phyloP scores from a whole-genome alignment of 495 filamentous ascomycete genomes.

The Rhizodiscina lignyota region DNA sequence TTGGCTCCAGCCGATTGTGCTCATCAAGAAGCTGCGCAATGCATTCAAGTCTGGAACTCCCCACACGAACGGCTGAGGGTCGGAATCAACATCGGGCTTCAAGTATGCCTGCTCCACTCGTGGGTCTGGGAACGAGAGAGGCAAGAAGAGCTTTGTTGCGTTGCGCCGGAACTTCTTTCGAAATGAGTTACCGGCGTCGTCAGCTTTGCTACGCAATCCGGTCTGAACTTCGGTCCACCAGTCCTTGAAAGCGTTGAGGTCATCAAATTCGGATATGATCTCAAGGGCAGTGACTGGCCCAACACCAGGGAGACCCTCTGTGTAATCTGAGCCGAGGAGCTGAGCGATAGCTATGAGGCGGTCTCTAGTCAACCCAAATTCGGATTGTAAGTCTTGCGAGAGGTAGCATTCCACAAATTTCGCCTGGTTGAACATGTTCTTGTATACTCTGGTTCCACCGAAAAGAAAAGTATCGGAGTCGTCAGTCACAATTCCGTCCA shows the following conservation, averaged over 20 bases:
- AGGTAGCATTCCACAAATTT: constrained; percentile 97
- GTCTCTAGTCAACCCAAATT: constrained; percentile 64
- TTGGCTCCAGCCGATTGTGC: constrained; percentile 81
- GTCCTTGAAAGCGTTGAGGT: constrained; percentile 51
- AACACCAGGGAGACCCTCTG: constrained; percentile 74
- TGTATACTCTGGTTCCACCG: constrained; percentile 89
- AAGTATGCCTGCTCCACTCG: constrained; percentile 71
- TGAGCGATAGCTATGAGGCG: constrained; percentile 81
- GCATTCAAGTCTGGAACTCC: constrained; percentile 85
- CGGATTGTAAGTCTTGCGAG: constrained; percentile 68
- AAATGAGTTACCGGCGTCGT: constrained; percentile 41
- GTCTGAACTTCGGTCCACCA: constrained; percentile 77
- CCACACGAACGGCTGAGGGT: constrained; percentile 74
- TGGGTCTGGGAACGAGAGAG: constrained; percentile 55
- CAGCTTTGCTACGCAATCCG: constrained; percentile 30
- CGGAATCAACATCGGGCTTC: constrained; percentile 65
- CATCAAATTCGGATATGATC: constrained; percentile 74
- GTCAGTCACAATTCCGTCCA: constrained; percentile 97
- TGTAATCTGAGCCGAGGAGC: constrained; percentile 84
- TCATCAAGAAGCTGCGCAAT: constrained; percentile 71
- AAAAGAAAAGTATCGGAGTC: constrained; percentile 96
- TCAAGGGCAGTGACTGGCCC: constrained; percentile 89
- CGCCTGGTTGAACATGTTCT: constrained; percentile 97
- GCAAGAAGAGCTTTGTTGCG: constrained; percentile 68
- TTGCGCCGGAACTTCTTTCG: constrained; percentile 54